phyloP scores from a whole-genome alignment of 345 rosid genomes.

The Eucalyptus erythrocorys region DNA sequence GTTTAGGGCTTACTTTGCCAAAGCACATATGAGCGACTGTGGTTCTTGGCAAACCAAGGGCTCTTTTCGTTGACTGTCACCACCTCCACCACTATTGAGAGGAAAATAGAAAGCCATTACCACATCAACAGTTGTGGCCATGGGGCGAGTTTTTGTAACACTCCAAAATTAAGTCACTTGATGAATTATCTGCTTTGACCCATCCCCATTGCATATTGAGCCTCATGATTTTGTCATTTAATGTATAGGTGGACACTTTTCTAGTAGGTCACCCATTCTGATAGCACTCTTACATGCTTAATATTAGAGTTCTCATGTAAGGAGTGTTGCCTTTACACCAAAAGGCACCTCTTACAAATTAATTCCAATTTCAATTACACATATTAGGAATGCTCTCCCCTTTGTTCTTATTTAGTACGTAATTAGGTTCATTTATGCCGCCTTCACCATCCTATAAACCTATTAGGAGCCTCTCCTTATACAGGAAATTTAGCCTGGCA shows the following conservation, averaged over 20 bases:
- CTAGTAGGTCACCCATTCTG: rapidly evolving
- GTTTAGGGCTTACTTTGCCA: neutral
- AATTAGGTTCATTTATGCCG: too few relatives aligned
- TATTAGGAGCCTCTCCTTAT: rapidly evolving
- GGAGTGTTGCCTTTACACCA: rapidly evolving
- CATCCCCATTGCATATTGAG: rapidly evolving
- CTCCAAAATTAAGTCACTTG: neutral
- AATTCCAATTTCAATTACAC: neutral
- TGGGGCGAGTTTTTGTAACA: rapidly evolving
- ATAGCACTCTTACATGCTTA: neutral
- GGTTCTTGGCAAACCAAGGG: neutral
- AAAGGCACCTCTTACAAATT: neutral
- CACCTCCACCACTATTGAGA: neutral
- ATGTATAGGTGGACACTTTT: neutral
- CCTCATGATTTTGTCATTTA: neutral
- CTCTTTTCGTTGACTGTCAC: neutral
- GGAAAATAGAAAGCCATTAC: neutral
- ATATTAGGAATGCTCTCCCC: rapidly evolving
- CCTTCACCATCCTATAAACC: neutral
- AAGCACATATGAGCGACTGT: neutral
- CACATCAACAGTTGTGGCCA: neutral
- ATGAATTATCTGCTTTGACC: too few relatives aligned
- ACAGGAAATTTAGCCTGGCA: rapidly evolving
- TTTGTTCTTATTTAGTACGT: too few relatives aligned
- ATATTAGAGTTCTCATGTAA: neutral